Conservation (phyloP, 371 early-diverging fungal species). For the Mucor plumbeus region DNA sequence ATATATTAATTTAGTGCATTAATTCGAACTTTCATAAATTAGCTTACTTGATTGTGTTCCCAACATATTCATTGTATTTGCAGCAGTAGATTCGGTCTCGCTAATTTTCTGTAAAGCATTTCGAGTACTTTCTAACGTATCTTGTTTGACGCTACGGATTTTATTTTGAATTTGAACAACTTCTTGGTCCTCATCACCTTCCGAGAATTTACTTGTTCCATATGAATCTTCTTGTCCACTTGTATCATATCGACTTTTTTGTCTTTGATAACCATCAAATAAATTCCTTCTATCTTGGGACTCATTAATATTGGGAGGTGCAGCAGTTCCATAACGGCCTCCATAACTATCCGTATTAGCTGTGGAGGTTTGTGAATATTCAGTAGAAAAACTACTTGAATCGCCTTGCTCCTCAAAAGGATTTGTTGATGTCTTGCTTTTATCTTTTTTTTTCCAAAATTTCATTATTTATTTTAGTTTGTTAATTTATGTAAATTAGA, state of each 20-base stretch:
- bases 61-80: slow-evolving; percentile 67
- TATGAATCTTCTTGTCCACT: slow-evolving; percentile 21
- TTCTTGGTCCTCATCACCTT: slow-evolving; percentile 69
- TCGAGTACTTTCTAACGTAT: slow-evolving; percentile 75
- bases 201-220: slow-evolving; percentile 24
- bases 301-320: neutral
- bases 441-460: slow-evolving; percentile 32
- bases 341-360: neutral
- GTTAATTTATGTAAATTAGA: neutral
- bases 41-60: slow-evolving; percentile 64
- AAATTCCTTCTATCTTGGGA: slow-evolving; percentile 29
- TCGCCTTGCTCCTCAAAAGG: slow-evolving; percentile 14
- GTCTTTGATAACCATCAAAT: slow-evolving; percentile 23
- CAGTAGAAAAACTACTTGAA: neutral
- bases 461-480: slow-evolving; percentile 8
- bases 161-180: slow-evolving; percentile 61
- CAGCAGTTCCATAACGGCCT: neutral
- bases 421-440: slow-evolving; percentile 11
- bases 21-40: neutral
- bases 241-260: neutral
- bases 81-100: slow-evolving; percentile 70
- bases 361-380: slow-evolving; percentile 10
- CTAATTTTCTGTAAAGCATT: slow-evolving; percentile 68
- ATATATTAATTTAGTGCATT: neutral
- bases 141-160: slow-evolving; percentile 73